Percentiles rank a stretch among this genome's conserved stretches.
These are phyloP conservation scores for Laguncularia racemosa DNA, from an alignment of 345 rosid genomes.

Conservation along the genomic window DNA sequence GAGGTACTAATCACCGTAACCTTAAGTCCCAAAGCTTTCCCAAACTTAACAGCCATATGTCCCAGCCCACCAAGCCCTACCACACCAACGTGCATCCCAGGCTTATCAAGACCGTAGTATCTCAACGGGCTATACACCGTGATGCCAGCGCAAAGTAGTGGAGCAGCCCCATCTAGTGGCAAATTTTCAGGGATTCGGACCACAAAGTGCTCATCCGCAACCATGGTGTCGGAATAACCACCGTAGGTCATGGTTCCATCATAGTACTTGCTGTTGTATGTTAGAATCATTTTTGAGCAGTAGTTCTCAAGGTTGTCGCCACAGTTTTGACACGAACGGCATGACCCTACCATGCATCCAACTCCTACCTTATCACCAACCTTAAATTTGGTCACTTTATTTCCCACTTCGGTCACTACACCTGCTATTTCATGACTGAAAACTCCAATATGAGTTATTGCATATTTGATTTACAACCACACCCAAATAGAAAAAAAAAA, in stretches of 20 bases:
- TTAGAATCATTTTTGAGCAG: conserved; percentile 2
- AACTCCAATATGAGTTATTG: no score
- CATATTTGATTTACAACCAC: no score
- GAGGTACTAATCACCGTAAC: conserved; percentile 47
- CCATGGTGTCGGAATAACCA: conserved; percentile 40
- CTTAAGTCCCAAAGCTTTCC: conserved; percentile 39
- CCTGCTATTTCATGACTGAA: conserved; percentile 39
- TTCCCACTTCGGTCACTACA: conserved; percentile 26
- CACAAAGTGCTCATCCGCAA: conserved; percentile 37
- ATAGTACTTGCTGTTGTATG: conserved; percentile 4
- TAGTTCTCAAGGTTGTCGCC: conserved; percentile 11
- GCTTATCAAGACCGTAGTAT: conserved; percentile 29
- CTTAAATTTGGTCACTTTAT: conserved; percentile 25
- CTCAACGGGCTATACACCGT: conserved; percentile 66
- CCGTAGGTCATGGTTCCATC: conserved; percentile 23
- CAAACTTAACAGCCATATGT: conserved; percentile 45
- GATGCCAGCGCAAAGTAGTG: conserved; percentile 64
- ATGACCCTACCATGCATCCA: conserved; percentile 28
- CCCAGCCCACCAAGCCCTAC: conserved; percentile 58
- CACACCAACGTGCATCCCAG: conserved; percentile 28
- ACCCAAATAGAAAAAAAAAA: no score
- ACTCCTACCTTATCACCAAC: conserved; percentile 35
- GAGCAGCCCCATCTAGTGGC: conserved; percentile 53
- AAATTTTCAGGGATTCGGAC: conserved; percentile 39
- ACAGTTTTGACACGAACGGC: conserved; percentile 12